A percentile compares a stretch with the other conserved stretches of the same genome.
Conservation (phyloP, 108 stramenopile species). For the Nitzschia sp. region DNA sequence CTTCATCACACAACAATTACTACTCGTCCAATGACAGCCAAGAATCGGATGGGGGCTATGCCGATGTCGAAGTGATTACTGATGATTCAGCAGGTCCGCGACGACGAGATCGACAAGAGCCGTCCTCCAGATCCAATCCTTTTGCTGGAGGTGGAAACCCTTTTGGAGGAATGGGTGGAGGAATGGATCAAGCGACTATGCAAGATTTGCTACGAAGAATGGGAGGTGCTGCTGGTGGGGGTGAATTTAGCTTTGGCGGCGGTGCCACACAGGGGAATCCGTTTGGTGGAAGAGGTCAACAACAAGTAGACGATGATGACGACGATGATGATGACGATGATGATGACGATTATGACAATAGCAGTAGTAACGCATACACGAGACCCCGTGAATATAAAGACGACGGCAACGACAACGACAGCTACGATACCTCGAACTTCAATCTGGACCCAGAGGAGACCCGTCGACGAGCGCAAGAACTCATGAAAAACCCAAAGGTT, state of each 20-base stretch:
- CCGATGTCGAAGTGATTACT: conserved; percentile 82
- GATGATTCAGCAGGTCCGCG: conserved; percentile 54
- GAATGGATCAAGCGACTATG: background rate
- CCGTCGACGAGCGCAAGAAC: conserved; percentile 53
- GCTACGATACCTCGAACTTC: no score
- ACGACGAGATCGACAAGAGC: conserved; percentile 32
- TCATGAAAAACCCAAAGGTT: conserved; percentile 84
- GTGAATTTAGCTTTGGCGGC: background rate
- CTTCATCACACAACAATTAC: conserved; percentile 9
- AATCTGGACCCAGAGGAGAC: background rate
- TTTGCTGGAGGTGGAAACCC: conserved; percentile 32
- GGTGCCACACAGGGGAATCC: background rate
- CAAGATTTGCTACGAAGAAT: conserved; percentile 57
- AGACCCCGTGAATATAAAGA: no score
- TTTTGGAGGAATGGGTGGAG: conserved; percentile 32
- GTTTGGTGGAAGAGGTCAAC: background rate
- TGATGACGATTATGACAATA: no score
- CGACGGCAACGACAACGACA: no score
- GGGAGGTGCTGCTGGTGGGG: background rate
- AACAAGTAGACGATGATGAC: background rate
- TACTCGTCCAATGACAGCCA: conserved; percentile 43
- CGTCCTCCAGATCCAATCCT: conserved; percentile 30
- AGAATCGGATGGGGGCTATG: conserved; percentile 66
- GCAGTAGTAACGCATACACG: no score
- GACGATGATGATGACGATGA: background rate